A percentile compares a stretch with the other conserved stretches of the same genome.
phyloP scores from a whole-genome alignment of 2,329 filamentous ascomycete species.

The Diplodia scrobiculata region DNA sequence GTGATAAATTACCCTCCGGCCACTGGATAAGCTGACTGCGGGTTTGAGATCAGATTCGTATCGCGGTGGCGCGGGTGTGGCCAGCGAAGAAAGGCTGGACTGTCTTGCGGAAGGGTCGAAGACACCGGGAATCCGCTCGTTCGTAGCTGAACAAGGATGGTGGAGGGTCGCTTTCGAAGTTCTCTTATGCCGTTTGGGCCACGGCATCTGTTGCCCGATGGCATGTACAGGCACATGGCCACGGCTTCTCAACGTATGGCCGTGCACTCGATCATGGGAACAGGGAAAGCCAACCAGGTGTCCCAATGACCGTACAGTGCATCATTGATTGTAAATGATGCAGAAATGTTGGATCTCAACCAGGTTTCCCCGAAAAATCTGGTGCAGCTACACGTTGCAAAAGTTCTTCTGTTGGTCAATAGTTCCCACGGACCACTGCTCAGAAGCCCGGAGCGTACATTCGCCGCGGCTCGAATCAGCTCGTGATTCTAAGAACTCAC shows the following conservation, averaged over 20 bases:
- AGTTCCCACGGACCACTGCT: too few relatives aligned
- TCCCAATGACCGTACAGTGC: neutral
- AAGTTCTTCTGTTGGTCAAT: too few relatives aligned
- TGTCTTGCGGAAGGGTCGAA: neutral
- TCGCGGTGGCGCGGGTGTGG: too few relatives aligned
- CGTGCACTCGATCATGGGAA: neutral
- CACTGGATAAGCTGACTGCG: neutral
- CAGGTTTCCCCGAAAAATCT: too few relatives aligned
- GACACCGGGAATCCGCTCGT: neutral
- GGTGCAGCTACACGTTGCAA: too few relatives aligned
- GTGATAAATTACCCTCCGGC: neutral
- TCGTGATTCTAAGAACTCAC: neutral
- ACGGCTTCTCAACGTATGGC: neutral
- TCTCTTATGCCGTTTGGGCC: neutral
- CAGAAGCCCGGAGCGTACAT: too few relatives aligned
- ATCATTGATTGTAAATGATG: neutral
- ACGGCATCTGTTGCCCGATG: neutral
- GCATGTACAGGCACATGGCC: neutral
- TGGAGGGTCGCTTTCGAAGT: neutral
- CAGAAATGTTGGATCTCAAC: neutral
- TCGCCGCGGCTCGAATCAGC: too few relatives aligned
- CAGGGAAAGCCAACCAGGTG: neutral
- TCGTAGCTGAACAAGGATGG: neutral
- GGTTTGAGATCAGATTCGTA: too few relatives aligned
- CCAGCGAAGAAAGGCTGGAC: neutral